These are phyloP conservation scores for Thermomyces lanuginosus DNA, from an alignment of 2,329 filamentous ascomycete genomes.

Conservation along the genomic window DNA sequence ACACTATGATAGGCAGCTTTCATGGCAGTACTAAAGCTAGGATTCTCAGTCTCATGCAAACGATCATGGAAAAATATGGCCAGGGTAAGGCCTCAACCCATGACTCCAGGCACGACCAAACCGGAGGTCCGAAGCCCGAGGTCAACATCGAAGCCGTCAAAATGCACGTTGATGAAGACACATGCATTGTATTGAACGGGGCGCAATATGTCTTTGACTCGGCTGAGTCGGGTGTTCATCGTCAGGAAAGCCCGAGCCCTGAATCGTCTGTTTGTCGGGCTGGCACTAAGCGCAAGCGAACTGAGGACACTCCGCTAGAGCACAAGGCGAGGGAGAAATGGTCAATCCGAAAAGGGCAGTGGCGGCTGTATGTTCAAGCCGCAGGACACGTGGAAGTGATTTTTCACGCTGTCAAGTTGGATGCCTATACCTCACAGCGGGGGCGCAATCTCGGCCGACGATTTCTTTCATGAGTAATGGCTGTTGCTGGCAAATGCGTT, in stretches of 20 bases:
- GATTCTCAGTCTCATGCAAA: constrained; percentile 57
- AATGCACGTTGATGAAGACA: not conserved
- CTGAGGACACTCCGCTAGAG: constrained; percentile 13
- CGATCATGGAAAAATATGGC: too few relatives aligned
- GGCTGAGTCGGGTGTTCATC: too few relatives aligned
- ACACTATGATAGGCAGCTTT: constrained; percentile 49
- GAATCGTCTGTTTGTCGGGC: too few relatives aligned
- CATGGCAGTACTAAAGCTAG: constrained; percentile 52
- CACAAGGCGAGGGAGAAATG: too few relatives aligned
- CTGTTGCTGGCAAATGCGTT: too few relatives aligned
- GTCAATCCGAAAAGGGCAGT: constrained; percentile 53
- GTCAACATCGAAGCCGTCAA: constrained; percentile 33
- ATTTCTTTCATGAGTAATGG: too few relatives aligned
- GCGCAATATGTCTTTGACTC: too few relatives aligned
- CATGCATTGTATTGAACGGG: too few relatives aligned
- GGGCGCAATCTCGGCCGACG: constrained; percentile 47
- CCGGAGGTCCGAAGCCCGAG: constrained; percentile 47
- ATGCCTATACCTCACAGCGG: constrained; percentile 51
- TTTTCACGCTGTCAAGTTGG: constrained; percentile 59
- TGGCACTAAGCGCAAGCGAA: constrained; percentile 6
- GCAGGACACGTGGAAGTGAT: constrained; percentile 43
- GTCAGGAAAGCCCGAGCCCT: too few relatives aligned
- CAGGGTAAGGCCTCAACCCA: constrained; percentile 51
- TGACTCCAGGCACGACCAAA: constrained; percentile 51
- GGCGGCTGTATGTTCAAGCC: constrained; percentile 51